A percentile compares a stretch with the other conserved stretches of the same genome.
These are phyloP conservation scores for Phoma herbarum DNA, from an alignment of 2,329 filamentous ascomycete species.

Conservation along the genomic window DNA sequence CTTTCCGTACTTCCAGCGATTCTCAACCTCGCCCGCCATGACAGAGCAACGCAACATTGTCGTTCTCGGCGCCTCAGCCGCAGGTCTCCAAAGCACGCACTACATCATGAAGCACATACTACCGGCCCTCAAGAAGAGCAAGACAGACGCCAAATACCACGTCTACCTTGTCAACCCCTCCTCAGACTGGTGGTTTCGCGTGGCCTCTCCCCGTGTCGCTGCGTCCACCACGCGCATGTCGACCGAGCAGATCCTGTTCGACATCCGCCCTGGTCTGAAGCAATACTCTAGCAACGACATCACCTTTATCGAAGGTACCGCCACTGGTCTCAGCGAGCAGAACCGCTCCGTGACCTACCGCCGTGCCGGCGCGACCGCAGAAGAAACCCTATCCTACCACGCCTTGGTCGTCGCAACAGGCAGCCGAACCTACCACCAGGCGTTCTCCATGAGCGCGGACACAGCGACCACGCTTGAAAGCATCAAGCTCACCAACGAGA, in stretches of 20 bases:
- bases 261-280: slow-evolving; percentile 60
- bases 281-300: slow-evolving; percentile 59
- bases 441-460: slow-evolving; percentile 55
- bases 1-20: neutral
- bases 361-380: slow-evolving; percentile 31
- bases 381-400: slow-evolving; percentile 57
- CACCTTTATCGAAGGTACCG: slow-evolving; percentile 61
- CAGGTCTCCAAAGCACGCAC: slow-evolving; percentile 44
- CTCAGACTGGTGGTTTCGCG: slow-evolving; percentile 62
- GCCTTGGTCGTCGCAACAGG: slow-evolving; percentile 67
- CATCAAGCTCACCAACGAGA: slow-evolving; percentile 48
- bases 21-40: slow-evolving; percentile 28
- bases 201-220: slow-evolving; percentile 63
- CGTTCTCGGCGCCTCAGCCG: slow-evolving; percentile 44
- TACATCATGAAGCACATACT: slow-evolving; percentile 50
- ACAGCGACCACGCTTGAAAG: slow-evolving; percentile 36
- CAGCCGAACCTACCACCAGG: slow-evolving; percentile 56
- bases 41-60: slow-evolving; percentile 48
- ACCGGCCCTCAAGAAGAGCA: slow-evolving; percentile 42
- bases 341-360: slow-evolving; percentile 57
- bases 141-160: slow-evolving; percentile 54
- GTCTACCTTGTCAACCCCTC: slow-evolving; percentile 65
- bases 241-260: slow-evolving; percentile 58
- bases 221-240: slow-evolving; percentile 59
- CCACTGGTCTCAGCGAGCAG: slow-evolving; percentile 57